phyloP scores from a whole-genome alignment of 2,329 filamentous ascomycete genomes.

The Cladosporium sphaerospermum region DNA sequence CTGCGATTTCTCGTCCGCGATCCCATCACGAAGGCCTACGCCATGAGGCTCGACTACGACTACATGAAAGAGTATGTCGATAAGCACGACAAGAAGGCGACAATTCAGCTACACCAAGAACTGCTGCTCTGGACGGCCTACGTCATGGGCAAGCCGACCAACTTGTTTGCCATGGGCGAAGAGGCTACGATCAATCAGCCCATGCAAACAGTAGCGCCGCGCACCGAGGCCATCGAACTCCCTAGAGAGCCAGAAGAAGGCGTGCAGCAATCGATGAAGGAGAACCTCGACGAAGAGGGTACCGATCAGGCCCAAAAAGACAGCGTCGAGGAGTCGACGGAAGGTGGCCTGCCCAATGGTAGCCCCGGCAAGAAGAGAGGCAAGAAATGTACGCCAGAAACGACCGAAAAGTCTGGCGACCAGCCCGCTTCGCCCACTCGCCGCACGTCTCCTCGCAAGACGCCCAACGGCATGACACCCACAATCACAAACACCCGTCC shows the following conservation, averaged over 20 bases:
- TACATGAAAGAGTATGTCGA: slow-evolving; percentile 84
- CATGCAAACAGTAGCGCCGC: slow-evolving; percentile 77
- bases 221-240: slow-evolving; percentile 61
- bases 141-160: slow-evolving; percentile 70
- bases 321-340: slow-evolving; percentile 3
- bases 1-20: slow-evolving; percentile 84
- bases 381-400: not conserved
- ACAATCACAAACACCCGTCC: slow-evolving; percentile 2
- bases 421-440: slow-evolving; percentile 22
- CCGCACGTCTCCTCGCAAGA: slow-evolving; percentile 26
- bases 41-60: slow-evolving; percentile 75
- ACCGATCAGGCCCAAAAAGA: slow-evolving; percentile 13
- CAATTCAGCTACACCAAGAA: slow-evolving; percentile 74
- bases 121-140: slow-evolving; percentile 93
- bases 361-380: not conserved
- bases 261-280: slow-evolving; percentile 32
- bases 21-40: slow-evolving; percentile 80
- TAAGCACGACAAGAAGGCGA: slow-evolving; percentile 83
- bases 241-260: slow-evolving; percentile 38
- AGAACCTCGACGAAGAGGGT: not conserved
- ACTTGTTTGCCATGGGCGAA: slow-evolving; percentile 31
- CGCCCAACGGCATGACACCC: slow-evolving; percentile 21
- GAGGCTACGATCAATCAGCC: slow-evolving; percentile 28
- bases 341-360: not conserved
- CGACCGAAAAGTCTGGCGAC: not conserved